A percentile compares a stretch with the other conserved stretches of the same genome.
These are phyloP conservation scores for Stagonosporopsis tanaceti DNA, from an alignment of 2,329 filamentous ascomycete genomes.

Conservation along the genomic window DNA sequence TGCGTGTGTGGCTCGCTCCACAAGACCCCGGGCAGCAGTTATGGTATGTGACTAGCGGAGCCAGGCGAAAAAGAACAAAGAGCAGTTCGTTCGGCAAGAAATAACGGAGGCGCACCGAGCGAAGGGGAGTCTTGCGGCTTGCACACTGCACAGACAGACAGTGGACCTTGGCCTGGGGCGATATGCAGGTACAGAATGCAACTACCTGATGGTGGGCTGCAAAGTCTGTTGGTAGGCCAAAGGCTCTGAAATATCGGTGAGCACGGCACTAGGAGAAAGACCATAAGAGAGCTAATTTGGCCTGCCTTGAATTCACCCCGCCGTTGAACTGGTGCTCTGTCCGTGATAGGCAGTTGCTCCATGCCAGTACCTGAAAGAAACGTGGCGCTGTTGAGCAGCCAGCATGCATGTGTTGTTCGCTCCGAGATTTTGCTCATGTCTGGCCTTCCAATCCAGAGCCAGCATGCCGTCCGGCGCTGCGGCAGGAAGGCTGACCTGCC, in stretches of 20 bases:
- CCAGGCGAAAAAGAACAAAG: slow-evolving; percentile 34
- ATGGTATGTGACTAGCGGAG: slow-evolving; percentile 42
- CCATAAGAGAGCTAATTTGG: slow-evolving; percentile 30
- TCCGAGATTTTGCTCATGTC: slow-evolving; percentile 11
- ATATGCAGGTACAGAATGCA: slow-evolving; percentile 38
- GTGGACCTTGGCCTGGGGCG: slow-evolving; percentile 30
- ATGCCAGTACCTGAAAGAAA: slow-evolving; percentile 15
- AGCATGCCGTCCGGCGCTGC: neutral
- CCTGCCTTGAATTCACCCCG: slow-evolving; percentile 28
- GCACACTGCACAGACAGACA: slow-evolving; percentile 24
- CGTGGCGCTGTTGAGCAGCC: slow-evolving; percentile 20
- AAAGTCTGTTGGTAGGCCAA: slow-evolving; percentile 23
- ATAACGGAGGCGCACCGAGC: slow-evolving; percentile 35
- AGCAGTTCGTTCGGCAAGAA: slow-evolving; percentile 34
- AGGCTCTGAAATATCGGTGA: slow-evolving; percentile 23
- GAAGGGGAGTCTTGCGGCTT: slow-evolving; percentile 38
- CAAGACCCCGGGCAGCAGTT: slow-evolving; percentile 33
- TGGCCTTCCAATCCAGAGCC: slow-evolving; percentile 10
- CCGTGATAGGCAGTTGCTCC: slow-evolving; percentile 30
- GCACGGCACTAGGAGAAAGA: slow-evolving; percentile 18
- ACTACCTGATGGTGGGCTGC: slow-evolving; percentile 24
- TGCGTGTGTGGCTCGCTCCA: slow-evolving; percentile 44
- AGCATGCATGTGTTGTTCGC: slow-evolving; percentile 17
- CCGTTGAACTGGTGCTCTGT: slow-evolving; percentile 24
- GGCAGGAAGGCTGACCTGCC: slow-evolving; percentile 3